Base-by-base conservation (phyloP, 73 alveolate species). In the Stentor roeselii region DNA sequence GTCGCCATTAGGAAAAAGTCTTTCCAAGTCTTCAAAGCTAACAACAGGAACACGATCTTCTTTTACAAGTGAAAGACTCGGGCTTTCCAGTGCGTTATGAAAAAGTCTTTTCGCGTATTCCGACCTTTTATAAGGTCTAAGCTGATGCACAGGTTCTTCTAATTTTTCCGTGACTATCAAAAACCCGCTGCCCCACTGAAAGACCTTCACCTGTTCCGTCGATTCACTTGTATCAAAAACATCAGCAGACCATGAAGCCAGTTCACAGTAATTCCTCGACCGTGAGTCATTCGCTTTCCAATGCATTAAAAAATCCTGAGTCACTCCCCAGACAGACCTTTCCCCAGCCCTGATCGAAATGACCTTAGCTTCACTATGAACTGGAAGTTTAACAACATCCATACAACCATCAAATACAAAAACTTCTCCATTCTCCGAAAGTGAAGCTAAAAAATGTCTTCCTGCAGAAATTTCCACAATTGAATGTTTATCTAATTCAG, bases 331-430 rank as follows among this genome's bases (percentile, higher is more conserved):
- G 34, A 32, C 80, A 67, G 14, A 67, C 1, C 34, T 32, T 21
- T 14, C 27, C 14, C 42, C 34, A 1, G 27, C 37, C 14, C 27
- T 40, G 34, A 67, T 34, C 21, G 37, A 67, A 34, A 21, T 34
- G 15, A 67, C 37, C 27, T 21, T 30, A 67, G 15, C 41, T 67
- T 32, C 80, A 58, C 27, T 21, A 67, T 30, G n/a, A 1, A n/a
- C 37, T 21, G 80, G 41, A 15, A 67, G 34, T 67, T 67, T 67
- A 15, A n/a, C 41, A 21, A 67, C 15, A 30, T 67, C 50, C 80
- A 67, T 67, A 32, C 80, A 67, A 67, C 21, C 80, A 67, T 67
- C 80, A 67, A 67, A 67, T 27, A 67, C 37, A 67, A 14, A 67
- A 1, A 32, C 80, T 67, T 67, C 80, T 27, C 80, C 50, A 21